Base-by-base conservation (phyloP, 2,329 filamentous ascomycete genomes). In the Celoporthe dispersa region DNA sequence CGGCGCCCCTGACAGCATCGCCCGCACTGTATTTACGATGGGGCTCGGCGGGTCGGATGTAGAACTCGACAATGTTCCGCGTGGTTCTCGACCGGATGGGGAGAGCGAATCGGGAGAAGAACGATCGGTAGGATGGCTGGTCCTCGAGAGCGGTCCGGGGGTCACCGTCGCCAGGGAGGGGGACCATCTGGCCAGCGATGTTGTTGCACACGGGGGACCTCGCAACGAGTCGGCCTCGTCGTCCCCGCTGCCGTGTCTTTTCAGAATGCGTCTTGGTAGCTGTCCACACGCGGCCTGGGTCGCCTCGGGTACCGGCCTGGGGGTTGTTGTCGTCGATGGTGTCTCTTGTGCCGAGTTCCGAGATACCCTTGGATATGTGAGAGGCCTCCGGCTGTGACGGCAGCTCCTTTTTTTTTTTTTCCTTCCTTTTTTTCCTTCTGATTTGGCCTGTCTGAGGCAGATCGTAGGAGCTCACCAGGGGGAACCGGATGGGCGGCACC, bases 21-120 rank as follows among this genome's bases (percentile, higher is more conserved):
- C 92, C 92, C 4, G 92, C 91, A 35, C 84, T 85, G 80, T 94
- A 94, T 76, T 92, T 90, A 73, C 90, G 90, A 80, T 94, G 90
- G 16, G 92, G 92, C 77, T 95, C 92, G 77, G 92, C 87, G 64
- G 92, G 88, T 73, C 89, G 87, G 79, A 96, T 89, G 80, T 93
- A 89, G 81, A 94, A 96, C 78, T 95, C 92, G 81, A 89, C 85
- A 74, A 94, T 84, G 79, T 91, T 89, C 75, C 92, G 90, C 33
- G 81, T 69, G 69, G 80, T 83, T 69, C 85, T 83, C 71, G 83
- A 84, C 61, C 85, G 84, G 70, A 87, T 81, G 64, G 85, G 84
- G 62, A 86, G 80, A 68, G 81, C 81, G 72, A 88, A 79, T 68
- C 86, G 85, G 73, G 86, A 87, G 74, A 88, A 81, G 73, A 89